Evolutionary conservation across 768 basidiomycete genomes (phyloP), one percentile per base, ranked within the genome.

Genomic region (Russula compacta): DNA sequence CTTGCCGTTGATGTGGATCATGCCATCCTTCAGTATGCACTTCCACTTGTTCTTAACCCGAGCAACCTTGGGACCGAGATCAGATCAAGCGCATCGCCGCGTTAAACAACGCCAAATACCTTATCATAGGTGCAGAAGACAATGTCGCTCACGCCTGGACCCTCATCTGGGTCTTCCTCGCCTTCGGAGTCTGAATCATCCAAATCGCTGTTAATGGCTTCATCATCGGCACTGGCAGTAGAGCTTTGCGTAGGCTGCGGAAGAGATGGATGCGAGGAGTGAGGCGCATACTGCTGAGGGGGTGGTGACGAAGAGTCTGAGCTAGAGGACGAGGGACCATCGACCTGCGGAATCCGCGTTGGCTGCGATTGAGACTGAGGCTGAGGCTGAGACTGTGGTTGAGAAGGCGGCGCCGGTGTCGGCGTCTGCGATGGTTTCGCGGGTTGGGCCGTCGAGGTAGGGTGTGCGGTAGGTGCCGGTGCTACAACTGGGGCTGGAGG

Each of bases 31-130:
- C 54, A 99, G 80, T 24, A 92, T 85, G 62, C 94, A 95, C 78
- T 98, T 99, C 97, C 97, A 99, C 77, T 98, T 99, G 77, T 97
- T 98, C 77, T 98, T 99, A 29, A 98, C 95, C n/a, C 97, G 82
- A 47, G 95, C 93, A 39, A 98, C 95, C 95, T 98, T 98, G 52
- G 7, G 40, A 32, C 15, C 32, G 1, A 43, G 24, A 42, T 12
- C 42, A 32, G 14, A 17, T 53, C 62, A 17, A 59, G 52, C 40
- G 2, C 17, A 49, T 65, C 32, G 14, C 21, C 29, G 47, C 36
- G 55, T 47, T 38, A 54, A 29, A 29, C 19, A 58, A 46, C 36
- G 21, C 19, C 11, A 64, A 78, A 43, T 58, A 92, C 95, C 85
- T 98, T 98, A 72, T 99, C 97, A 71, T 97, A 98, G 7, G 95